These are phyloP conservation scores for Astraeus odoratus DNA, from an alignment of 768 basidiomycete genomes.

Conservation along the genomic window DNA sequence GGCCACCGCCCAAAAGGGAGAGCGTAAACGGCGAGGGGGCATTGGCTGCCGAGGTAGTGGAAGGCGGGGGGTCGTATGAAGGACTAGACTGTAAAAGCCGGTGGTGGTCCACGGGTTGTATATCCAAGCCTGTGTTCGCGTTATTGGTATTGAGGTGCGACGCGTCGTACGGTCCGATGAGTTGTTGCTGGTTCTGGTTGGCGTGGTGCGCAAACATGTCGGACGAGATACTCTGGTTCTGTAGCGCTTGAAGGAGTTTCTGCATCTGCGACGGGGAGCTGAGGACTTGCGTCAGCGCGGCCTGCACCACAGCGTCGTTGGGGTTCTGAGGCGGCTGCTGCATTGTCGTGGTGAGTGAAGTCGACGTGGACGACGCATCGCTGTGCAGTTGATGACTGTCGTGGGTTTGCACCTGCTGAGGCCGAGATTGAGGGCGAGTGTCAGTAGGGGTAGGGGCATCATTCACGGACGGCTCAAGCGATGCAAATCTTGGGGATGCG, in stretches of 20 bases:
- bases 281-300: conserved; percentile 44
- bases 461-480: conserved; percentile 17
- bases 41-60: conserved; percentile 11
- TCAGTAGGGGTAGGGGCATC: conserved; percentile 12
- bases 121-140: background rate
- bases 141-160: conserved; percentile 5
- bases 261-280: conserved; percentile 51
- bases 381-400: conserved; percentile 9
- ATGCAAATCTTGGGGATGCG: conserved; percentile 20
- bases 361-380: conserved; percentile 7
- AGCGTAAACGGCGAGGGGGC: conserved; percentile 19
- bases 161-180: conserved; percentile 23
- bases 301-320: conserved; percentile 42
- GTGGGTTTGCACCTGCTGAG: conserved; percentile 5
- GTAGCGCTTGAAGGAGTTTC: conserved; percentile 43
- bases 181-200: conserved; percentile 17
- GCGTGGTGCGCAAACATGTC: conserved; percentile 15
- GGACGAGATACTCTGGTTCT: conserved; percentile 18
- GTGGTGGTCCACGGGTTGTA: no score
- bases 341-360: conserved; percentile 2
- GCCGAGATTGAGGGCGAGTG: conserved; percentile 6
- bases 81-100: conserved; percentile 7
- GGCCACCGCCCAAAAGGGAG: conserved; percentile 17
- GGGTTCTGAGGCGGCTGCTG: conserved; percentile 16
- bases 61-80: conserved; percentile 12